Conservation (phyloP, 176 grass and related monocot genomes). For the Bolboschoenus planiculmis region DNA sequence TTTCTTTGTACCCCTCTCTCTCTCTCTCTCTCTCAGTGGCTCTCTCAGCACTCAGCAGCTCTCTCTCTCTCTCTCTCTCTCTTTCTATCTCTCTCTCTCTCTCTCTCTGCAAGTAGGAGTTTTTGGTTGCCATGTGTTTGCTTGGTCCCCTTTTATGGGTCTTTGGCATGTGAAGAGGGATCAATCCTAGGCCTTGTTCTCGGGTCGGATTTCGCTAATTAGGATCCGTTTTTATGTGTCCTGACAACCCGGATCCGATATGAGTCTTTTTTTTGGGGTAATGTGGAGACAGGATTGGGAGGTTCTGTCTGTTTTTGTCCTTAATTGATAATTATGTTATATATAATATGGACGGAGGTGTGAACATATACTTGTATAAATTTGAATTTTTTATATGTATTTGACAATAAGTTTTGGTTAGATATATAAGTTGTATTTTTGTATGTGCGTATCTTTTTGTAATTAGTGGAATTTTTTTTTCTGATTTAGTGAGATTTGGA, state of each 20-base stretch:
- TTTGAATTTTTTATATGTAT: background rate
- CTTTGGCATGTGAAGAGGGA: slow-evolving; percentile 25
- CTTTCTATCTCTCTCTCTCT: background rate
- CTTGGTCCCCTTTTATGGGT: slow-evolving; percentile 24
- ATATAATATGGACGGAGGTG: background rate
- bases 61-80: slow-evolving; percentile 28
- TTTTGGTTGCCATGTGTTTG: slow-evolving; percentile 63
- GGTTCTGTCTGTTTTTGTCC: background rate
- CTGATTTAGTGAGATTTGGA: background rate
- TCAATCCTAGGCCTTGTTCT: background rate
- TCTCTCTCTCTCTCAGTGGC: background rate
- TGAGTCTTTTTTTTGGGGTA: background rate
- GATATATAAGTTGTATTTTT: background rate
- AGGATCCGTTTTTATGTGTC: background rate
- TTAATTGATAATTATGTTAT: background rate
- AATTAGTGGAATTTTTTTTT: background rate
- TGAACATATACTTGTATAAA: background rate
- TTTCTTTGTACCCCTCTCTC: slow-evolving; percentile 26
- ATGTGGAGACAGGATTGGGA: slow-evolving; percentile 6
- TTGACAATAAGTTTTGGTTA: background rate
- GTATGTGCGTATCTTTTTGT: background rate
- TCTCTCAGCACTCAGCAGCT: background rate
- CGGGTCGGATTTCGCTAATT: background rate
- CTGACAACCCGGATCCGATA: background rate
- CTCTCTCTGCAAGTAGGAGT: background rate